Conservation (phyloP, 805 yeast species). For the Suhomyces kilbournensis region DNA sequence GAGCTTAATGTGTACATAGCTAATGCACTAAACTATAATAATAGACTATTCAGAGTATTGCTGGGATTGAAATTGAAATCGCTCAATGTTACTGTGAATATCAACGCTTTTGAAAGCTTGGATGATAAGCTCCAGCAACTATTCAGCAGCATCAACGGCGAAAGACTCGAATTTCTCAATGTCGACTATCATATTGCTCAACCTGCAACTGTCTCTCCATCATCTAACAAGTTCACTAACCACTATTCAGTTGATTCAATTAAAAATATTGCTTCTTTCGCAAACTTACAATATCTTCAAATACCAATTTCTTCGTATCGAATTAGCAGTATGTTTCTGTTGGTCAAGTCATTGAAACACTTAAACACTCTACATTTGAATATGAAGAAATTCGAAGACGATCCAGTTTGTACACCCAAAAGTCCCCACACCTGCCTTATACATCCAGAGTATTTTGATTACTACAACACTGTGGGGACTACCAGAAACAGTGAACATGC, state of each 20-base stretch:
- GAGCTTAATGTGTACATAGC: background rate
- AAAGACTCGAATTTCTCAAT: background rate
- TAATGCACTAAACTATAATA: slow-evolving; percentile 1
- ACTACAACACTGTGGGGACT: background rate
- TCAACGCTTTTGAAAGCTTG: slow-evolving; percentile 2
- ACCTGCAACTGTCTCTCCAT: background rate
- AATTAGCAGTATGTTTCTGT: slow-evolving; percentile 2
- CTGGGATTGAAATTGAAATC: background rate
- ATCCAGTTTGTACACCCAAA: background rate
- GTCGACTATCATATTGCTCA: slow-evolving; percentile 1
- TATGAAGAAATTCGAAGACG: background rate
- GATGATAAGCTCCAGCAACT: background rate
- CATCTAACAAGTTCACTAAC: background rate
- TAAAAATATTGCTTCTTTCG: background rate
- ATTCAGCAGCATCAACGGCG: background rate
- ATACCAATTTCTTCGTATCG: slow-evolving; percentile 4
- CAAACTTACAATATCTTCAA: slow-evolving; percentile 2
- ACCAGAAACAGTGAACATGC: background rate
- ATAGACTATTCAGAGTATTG: background rate
- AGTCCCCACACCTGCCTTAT: background rate
- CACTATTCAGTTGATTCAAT: background rate
- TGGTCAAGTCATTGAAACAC: background rate
- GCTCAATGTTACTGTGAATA: slow-evolving; percentile 1
- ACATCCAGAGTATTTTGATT: slow-evolving; percentile 1
- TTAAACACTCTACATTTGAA: slow-evolving; percentile 1